A percentile compares a stretch with the other conserved stretches of the same genome.
phyloP scores from a whole-genome alignment of 2,329 filamentous ascomycete species.

The Aspergillus sclerotialis region DNA sequence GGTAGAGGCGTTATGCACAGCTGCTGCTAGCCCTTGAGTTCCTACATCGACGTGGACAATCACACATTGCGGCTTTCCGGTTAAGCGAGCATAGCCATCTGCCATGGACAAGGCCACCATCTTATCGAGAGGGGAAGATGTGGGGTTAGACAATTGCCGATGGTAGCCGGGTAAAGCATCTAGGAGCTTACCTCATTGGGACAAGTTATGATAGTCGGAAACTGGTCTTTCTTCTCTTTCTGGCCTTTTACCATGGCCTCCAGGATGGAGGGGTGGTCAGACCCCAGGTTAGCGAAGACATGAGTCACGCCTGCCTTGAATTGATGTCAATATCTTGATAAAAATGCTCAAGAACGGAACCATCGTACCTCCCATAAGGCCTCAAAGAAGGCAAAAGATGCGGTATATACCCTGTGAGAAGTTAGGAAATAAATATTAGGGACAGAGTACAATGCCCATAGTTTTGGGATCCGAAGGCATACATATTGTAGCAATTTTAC shows the following conservation, averaged over 20 bases:
- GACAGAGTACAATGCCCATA: too few species aligned
- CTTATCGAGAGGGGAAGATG: constrained; percentile 32
- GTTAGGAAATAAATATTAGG: background rate
- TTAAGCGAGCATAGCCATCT: constrained; percentile 69
- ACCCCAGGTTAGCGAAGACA: constrained; percentile 50
- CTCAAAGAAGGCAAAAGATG: constrained; percentile 73
- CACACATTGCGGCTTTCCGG: constrained; percentile 66
- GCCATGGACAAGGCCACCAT: constrained; percentile 84
- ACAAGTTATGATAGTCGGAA: constrained; percentile 70
- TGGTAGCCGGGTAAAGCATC: constrained; percentile 5
- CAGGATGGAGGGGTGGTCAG: constrained; percentile 64
- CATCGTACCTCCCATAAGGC: constrained; percentile 66
- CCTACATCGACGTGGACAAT: constrained; percentile 78
- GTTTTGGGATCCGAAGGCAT: too few species aligned
- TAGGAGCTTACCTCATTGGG: constrained; percentile 60
- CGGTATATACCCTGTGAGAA: constrained; percentile 47
- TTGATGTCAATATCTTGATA: constrained; percentile 4
- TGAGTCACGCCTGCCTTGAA: constrained; percentile 42
- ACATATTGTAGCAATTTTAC: too few species aligned
- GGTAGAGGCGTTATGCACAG: constrained; percentile 71
- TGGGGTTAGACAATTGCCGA: constrained; percentile 8
- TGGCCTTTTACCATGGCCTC: constrained; percentile 75
- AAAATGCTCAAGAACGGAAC: background rate
- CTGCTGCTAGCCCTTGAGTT: constrained; percentile 69
- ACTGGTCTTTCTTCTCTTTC: constrained; percentile 56